These are phyloP conservation scores for Candida glucosophila DNA, from an alignment of 1,139 yeast species.

Conservation along the genomic window DNA sequence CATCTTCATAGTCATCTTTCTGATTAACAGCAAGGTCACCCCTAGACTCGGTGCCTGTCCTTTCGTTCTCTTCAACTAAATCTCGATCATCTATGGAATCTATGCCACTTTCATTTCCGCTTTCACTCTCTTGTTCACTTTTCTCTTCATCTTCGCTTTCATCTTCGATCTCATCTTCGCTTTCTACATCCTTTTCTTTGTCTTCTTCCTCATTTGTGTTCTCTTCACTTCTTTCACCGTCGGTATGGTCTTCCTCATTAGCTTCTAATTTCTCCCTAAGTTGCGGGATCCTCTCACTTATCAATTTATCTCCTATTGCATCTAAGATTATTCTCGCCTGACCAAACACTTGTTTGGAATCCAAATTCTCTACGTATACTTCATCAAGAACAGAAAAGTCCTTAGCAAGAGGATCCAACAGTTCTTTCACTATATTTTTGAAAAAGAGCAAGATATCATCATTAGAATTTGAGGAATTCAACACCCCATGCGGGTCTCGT, in stretches of 20 bases:
- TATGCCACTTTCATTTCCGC: too few relatives aligned
- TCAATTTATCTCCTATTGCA: constrained; percentile 26
- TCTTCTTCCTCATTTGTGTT: too few relatives aligned
- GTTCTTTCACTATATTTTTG: constrained; percentile 37
- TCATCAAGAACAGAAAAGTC: constrained; percentile 70
- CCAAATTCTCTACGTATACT: constrained; percentile 77
- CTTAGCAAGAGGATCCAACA: constrained; percentile 59
- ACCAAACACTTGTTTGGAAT: constrained; percentile 88
- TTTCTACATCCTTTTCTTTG: constrained; percentile 11
- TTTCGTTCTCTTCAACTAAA: constrained; percentile 2
- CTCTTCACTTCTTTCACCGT: too few relatives aligned
- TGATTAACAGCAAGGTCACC: too few relatives aligned
- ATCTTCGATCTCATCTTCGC: constrained; percentile 10
- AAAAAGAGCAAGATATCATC: constrained; percentile 15
- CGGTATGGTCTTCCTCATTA: background rate
- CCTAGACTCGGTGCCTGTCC: too few relatives aligned
- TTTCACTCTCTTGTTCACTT: too few relatives aligned
- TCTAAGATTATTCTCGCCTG: constrained; percentile 74
- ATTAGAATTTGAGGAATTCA: constrained; percentile 10
- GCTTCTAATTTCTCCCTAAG: constrained; percentile 10
- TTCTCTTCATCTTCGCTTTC: too few relatives aligned
- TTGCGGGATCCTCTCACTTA: constrained; percentile 35
- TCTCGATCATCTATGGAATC: too few relatives aligned
- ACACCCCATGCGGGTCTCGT: constrained; percentile 20
- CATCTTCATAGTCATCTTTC: too few relatives aligned